Evolutionary conservation across 1,284 basidiomycete species (phyloP).

Genomic region (Apiotrichum porosum): DNA sequence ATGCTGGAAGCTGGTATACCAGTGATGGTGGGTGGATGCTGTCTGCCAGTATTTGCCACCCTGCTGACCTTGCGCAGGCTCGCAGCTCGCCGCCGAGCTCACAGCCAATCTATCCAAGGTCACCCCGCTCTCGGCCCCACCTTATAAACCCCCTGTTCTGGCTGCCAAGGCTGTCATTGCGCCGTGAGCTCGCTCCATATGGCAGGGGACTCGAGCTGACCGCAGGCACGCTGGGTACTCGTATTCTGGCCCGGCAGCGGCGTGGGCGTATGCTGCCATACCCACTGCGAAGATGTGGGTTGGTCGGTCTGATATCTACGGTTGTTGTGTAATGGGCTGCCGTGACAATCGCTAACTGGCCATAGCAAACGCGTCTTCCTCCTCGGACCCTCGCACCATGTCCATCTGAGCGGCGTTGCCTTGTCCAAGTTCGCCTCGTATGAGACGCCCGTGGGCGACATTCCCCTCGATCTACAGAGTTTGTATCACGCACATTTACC

Average conservation of each 20-base stretch:
- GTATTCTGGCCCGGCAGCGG: conserved; percentile 89
- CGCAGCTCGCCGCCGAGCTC: conserved; percentile 60
- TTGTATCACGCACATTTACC: conserved; percentile 35
- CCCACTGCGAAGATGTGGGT: conserved; percentile 73
- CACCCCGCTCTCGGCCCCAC: conserved; percentile 50
- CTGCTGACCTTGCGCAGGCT: conserved; percentile 51
- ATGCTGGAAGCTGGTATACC: conserved; percentile 90
- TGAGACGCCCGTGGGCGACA: conserved; percentile 77
- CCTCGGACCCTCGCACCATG: conserved; percentile 92
- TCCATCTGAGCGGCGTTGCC: conserved; percentile 81
- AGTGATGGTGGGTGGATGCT: conserved; percentile 61
- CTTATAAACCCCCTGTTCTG: conserved; percentile 61
- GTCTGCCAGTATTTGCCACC: too few relatives aligned
- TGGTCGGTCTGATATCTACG: not conserved
- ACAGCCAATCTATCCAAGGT: conserved; percentile 62
- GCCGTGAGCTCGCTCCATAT: conserved; percentile 60
- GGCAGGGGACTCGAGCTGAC: not conserved
- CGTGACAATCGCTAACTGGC: too few relatives aligned
- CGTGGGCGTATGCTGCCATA: conserved; percentile 91
- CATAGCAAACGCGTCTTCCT: conserved; percentile 83
- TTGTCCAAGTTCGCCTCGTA: conserved; percentile 71
- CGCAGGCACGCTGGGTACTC: conserved; percentile 89
- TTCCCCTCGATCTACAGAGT: conserved; percentile 76
- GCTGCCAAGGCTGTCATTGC: conserved; percentile 89
- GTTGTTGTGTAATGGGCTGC: too few relatives aligned